Conservation (phyloP, 306 rosid genomes). For the Inga oerstediana region DNA sequence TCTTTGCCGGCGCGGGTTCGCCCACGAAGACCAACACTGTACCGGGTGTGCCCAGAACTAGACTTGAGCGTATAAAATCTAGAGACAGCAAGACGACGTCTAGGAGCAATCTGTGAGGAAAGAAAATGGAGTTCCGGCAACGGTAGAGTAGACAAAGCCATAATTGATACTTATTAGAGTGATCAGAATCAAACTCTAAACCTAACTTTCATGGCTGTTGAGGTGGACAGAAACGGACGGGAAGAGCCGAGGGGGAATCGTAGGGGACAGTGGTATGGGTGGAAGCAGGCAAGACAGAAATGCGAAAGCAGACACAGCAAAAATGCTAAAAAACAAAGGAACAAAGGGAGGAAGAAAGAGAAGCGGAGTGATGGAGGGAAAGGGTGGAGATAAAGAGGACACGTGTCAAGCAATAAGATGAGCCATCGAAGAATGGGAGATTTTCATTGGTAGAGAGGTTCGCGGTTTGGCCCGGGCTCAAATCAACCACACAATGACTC, state of each 20-base stretch:
- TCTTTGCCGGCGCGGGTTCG: conserved; percentile 60
- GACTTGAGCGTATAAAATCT: conserved; percentile 27
- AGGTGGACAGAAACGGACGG: not conserved
- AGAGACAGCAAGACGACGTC: conserved; percentile 46
- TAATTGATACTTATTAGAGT: not conserved
- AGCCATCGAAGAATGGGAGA: conserved; percentile 32
- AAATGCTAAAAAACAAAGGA: not conserved
- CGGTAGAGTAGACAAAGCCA: conserved; percentile 64
- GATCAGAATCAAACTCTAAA: conserved; percentile 34
- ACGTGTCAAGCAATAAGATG: conserved; percentile 69
- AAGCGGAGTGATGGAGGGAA: conserved; percentile 18
- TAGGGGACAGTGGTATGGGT: conserved; percentile 12
- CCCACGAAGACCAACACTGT: conserved; percentile 33
- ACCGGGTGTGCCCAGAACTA: conserved; percentile 27
- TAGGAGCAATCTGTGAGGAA: conserved; percentile 49
- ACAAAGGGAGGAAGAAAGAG: not conserved
- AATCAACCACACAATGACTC: conserved; percentile 36
- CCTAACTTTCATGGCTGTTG: conserved; percentile 51
- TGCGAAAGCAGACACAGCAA: conserved; percentile 23
- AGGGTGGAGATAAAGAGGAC: conserved; percentile 61
- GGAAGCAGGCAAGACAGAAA: conserved; percentile 10
- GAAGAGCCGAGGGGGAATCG: not conserved
- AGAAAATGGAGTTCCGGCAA: conserved; percentile 62
- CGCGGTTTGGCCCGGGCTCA: conserved; percentile 10
- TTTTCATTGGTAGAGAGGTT: conserved; percentile 51